Evolutionary conservation across 2,329 filamentous ascomycete species (phyloP).

Genomic region (Ramularia endophylla): DNA sequence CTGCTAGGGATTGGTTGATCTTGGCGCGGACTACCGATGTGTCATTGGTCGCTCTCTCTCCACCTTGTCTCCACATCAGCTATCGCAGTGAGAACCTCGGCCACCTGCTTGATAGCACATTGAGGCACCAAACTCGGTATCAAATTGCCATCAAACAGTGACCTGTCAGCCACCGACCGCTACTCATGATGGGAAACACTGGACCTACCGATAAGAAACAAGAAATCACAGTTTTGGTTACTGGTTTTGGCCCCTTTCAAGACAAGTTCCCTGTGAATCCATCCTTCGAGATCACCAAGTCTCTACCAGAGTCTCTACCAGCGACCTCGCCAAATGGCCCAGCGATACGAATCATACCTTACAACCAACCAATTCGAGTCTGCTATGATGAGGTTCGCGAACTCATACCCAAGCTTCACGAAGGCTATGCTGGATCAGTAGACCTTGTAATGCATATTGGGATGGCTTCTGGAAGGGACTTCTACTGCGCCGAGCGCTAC

Average conservation of each 20-base stretch:
- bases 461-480: conserved; percentile 60
- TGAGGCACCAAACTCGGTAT: no score
- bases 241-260: conserved; percentile 57
- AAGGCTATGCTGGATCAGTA: conserved; percentile 40
- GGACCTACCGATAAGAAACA: background rate
- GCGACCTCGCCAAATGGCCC: conserved; percentile 33
- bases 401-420: conserved; percentile 59
- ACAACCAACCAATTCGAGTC: conserved; percentile 63
- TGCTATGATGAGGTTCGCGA: conserved; percentile 61
- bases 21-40: no score
- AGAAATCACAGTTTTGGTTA: conserved; percentile 40
- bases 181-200: background rate
- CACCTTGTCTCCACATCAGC: no score
- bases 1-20: no score
- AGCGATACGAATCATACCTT: conserved; percentile 57
- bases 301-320: conserved; percentile 57
- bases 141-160: no score
- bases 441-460: conserved; percentile 74
- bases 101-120: no score
- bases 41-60: no score
- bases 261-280: conserved; percentile 65
- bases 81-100: no score
- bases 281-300: conserved; percentile 69
- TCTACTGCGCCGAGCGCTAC: conserved; percentile 65
- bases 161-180: no score